Conservation (phyloP, 176 grass and related monocot species). For the Eragrostis curvula region DNA sequence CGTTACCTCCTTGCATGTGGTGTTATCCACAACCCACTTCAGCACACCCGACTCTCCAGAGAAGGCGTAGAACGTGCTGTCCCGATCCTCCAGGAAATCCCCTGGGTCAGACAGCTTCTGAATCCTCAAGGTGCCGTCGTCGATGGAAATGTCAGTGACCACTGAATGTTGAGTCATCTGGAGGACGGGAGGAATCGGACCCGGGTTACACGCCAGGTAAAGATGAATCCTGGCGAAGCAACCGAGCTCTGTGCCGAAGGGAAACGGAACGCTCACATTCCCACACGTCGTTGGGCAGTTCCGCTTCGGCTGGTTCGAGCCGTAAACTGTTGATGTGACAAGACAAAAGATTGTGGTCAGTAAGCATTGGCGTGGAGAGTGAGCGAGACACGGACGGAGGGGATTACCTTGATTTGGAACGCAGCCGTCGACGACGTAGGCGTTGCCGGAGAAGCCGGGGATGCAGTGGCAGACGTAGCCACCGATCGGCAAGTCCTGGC, state of each 20-base stretch:
- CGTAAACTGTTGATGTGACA: too few relatives aligned
- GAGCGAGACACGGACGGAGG: too few relatives aligned
- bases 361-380: too few relatives aligned
- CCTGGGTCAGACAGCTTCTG: background rate
- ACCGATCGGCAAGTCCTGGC: too few relatives aligned
- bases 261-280: conserved; percentile 20
- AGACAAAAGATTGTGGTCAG: too few relatives aligned
- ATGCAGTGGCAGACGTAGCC: too few relatives aligned
- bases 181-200: background rate
- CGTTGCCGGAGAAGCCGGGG: too few relatives aligned
- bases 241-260: conserved; percentile 29
- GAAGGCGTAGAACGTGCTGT: background rate
- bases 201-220: conserved; percentile 24
- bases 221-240: conserved; percentile 16
- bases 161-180: background rate
- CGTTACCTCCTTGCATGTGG: background rate
- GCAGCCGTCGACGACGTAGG: too few relatives aligned
- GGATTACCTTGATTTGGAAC: too few relatives aligned
- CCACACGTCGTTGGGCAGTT: conserved; percentile 32
- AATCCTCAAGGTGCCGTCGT: background rate
- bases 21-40: conserved; percentile 20
- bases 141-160: background rate
- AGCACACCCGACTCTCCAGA: background rate
- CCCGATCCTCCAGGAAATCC: background rate
- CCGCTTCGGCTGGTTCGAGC: background rate